A percentile compares a stretch with the other conserved stretches of the same genome.
These are phyloP conservation scores for Akebia trifoliata DNA, from an alignment of 164 flowering plant species.

Conservation along the genomic window DNA sequence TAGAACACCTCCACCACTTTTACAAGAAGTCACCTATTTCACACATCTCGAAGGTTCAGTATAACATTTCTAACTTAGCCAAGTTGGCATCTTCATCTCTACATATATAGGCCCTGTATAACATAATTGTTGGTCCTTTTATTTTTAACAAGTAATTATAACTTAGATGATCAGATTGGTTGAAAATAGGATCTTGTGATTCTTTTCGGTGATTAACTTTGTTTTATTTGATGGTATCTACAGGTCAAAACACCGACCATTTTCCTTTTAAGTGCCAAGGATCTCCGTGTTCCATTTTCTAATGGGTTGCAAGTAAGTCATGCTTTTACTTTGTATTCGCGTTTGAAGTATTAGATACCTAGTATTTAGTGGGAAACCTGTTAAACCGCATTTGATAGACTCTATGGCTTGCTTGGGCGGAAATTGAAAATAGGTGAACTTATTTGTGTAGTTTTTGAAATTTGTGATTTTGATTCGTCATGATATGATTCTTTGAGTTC, in stretches of 20 bases:
- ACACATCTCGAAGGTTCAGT: slow-evolving; percentile 84
- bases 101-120: too few relatives aligned
- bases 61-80: too few relatives aligned
- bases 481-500: not conserved
- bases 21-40: slow-evolving; percentile 78
- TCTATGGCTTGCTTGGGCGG: too few relatives aligned
- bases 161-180: not conserved
- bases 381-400: too few relatives aligned
- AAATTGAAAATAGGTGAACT: too few relatives aligned
- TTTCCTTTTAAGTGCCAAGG: slow-evolving; percentile 84
- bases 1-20: slow-evolving; percentile 49
- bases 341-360: not conserved
- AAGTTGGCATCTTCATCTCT: too few relatives aligned
- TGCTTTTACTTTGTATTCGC: too few relatives aligned
- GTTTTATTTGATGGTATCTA: slow-evolving; percentile 9
- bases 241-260: slow-evolving; percentile 93
- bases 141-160: too few relatives aligned
- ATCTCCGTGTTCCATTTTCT: slow-evolving; percentile 84
- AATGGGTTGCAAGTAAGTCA: slow-evolving; percentile 80
- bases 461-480: not conserved
- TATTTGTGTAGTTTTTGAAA: not conserved
- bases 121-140: too few relatives aligned
- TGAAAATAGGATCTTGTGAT: not conserved
- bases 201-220: not conserved
- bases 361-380: not conserved